A percentile compares a stretch with the other conserved stretches of the same genome.
Evolutionary conservation across 164 flowering plant species (phyloP).

Genomic region (Cinnamomum micranthum): DNA sequence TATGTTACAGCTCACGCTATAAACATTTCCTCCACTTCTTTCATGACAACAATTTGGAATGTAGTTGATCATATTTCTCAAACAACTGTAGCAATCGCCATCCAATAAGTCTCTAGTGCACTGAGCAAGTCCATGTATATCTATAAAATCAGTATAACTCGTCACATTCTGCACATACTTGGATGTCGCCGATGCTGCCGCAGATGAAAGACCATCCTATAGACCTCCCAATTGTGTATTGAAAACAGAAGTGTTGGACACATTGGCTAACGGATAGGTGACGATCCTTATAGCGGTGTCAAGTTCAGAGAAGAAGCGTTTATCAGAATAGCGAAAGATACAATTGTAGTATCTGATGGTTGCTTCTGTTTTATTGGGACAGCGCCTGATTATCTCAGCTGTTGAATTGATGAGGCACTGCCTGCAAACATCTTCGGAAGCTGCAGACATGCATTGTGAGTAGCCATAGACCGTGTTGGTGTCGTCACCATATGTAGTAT

Average conservation of each 20-base stretch:
- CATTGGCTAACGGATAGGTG: not conserved
- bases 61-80: not conserved
- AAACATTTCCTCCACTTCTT: not conserved
- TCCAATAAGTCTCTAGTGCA: slow-evolving; percentile 10
- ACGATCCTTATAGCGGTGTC: not conserved
- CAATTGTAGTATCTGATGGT: slow-evolving; percentile 1
- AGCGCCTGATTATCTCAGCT: not conserved
- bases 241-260: not conserved
- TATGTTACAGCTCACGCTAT: not conserved
- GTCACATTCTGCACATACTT: not conserved
- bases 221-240: not conserved
- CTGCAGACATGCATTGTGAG: not conserved
- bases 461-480: not conserved
- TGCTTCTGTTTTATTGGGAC: slow-evolving; percentile 2
- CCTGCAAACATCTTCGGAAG: slow-evolving; percentile 5
- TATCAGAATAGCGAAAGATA: slow-evolving; percentile 21
- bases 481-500: not conserved
- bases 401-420: slow-evolving; percentile 8
- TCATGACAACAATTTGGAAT: slow-evolving; percentile 5
- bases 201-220: not conserved
- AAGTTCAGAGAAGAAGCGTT: slow-evolving; percentile 6
- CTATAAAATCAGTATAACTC: not conserved
- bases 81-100: not conserved
- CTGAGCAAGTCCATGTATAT: slow-evolving; percentile 5
- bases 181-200: not conserved